A percentile compares a stretch with the other conserved stretches of the same genome.
Conservation (phyloP, 768 basidiomycete genomes). For the Serpula lacrymans region DNA sequence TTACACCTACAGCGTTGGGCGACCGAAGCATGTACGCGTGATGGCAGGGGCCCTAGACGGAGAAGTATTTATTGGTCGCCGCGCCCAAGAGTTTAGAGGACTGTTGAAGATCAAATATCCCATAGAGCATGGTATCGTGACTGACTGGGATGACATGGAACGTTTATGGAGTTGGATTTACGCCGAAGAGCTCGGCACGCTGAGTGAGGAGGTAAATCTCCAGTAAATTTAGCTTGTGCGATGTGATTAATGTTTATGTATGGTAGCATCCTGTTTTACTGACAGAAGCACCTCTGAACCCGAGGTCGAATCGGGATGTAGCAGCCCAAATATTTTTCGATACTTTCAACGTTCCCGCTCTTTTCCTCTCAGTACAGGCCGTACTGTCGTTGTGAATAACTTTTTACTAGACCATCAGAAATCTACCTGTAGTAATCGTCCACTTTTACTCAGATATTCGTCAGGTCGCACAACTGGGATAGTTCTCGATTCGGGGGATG, state of each 20-base stretch:
- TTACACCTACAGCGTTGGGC: conserved; percentile 68
- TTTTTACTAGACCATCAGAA: conserved; percentile 1
- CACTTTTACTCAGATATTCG: conserved; percentile 68
- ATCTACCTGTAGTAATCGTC: conserved; percentile 8
- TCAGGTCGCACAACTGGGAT: conserved; percentile 99
- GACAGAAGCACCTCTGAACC: conserved; percentile 97
- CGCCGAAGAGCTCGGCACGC: conserved; percentile 88
- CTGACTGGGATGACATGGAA: conserved; percentile 99
- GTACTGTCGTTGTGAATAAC: conserved; percentile 87
- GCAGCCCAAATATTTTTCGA: conserved; percentile 99
- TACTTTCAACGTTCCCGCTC: conserved; percentile 97
- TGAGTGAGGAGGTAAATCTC: conserved; percentile 87
- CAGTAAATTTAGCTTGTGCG: too few relatives aligned
- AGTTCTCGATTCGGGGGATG: conserved; percentile 97
- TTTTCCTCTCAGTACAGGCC: conserved; percentile 96
- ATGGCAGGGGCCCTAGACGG: conserved; percentile 98
- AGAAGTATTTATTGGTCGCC: conserved; percentile 92
- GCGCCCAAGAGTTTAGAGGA: conserved; percentile 94
- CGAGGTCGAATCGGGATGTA: conserved; percentile 91
- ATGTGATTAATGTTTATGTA: conserved; percentile 11
- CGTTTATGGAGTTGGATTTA: conserved; percentile 99
- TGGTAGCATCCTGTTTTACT: conserved; percentile 93
- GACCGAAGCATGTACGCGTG: conserved; percentile 96
- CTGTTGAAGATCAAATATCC: conserved; percentile 98
- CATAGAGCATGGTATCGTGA: conserved; percentile 98